Evolutionary conservation across 176 grass and related monocot genomes (phyloP), one percentile per base, ranked within the genome.

Genomic region (Saccharum officinarum): DNA sequence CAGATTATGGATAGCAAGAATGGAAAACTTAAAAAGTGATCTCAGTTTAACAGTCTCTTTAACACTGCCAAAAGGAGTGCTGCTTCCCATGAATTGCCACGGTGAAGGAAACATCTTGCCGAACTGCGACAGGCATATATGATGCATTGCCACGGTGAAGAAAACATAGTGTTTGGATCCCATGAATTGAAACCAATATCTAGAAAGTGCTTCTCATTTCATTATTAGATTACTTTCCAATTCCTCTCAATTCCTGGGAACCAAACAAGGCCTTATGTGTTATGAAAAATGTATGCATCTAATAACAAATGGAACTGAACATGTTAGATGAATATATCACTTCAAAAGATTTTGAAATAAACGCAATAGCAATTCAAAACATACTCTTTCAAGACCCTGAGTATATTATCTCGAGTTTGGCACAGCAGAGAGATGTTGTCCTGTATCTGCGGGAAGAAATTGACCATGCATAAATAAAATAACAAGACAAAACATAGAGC

Each of bases 321-420:
- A 10, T 50, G 81, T n/a, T 30, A 18, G 80, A 66, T 73, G 52
- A 37, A 63, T 71, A 80, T 4, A 22, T 34, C 36, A 49, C 50
- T 74, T 65, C 5, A 45, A 17, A 49, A 44, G 4, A 61, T 42
- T 57, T 13, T 64, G 65, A 84, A 61, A 25, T 85, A 18, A 82
- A 87, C 23, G 26, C 4, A 84, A 78, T 6, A 81, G 26, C 25
- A 31, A 79, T 73, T 78, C 67, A 86, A 79, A 84, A n/a, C 90
- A 70, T 94, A 94, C 94, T 97, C 94, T 88, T 97, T 97, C 83
- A 97, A 80, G 76, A 97, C 82, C 76, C 85, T 91, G 71, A 86
- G 80, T 60, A 97, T 92, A 83, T 94, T 97, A 87, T 97, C 94
- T 64, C 92, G 88, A 66, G 88, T 94, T 86, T 97, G 92, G 89